These are phyloP conservation scores for Glarea lozoyensis DNA, from an alignment of 495 filamentous ascomycete species.

Conservation along the genomic window DNA sequence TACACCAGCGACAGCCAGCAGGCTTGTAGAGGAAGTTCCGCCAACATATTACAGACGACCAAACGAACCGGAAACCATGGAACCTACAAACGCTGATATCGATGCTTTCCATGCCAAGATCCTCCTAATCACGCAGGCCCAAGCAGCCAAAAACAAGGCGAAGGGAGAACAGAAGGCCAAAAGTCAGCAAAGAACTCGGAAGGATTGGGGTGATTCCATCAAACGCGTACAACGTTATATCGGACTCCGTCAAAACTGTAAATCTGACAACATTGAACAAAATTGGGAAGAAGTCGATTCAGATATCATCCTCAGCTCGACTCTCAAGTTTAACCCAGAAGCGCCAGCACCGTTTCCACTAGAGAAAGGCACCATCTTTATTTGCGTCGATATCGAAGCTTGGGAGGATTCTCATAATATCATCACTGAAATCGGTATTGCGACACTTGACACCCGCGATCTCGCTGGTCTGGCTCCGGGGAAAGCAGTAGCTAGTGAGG, in stretches of 20 bases:
- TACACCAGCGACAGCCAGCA: constrained; percentile 24
- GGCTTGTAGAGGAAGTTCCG: constrained; percentile 29
- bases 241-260: constrained; percentile 43
- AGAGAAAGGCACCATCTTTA: constrained; percentile 50
- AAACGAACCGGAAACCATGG: not conserved
- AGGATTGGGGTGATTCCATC: constrained; percentile 37
- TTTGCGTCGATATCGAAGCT: constrained; percentile 74
- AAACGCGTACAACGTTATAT: constrained; percentile 62
- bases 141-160: constrained; percentile 36
- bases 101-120: constrained; percentile 39
- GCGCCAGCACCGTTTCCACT: constrained; percentile 31
- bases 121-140: constrained; percentile 29
- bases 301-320: constrained; percentile 1
- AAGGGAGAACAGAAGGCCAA: constrained; percentile 37
- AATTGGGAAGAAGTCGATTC: too few species aligned
- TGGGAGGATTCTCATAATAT: constrained; percentile 54
- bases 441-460: constrained; percentile 66
- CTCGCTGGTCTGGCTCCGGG: constrained; percentile 47
- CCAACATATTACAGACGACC: constrained; percentile 3
- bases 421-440: constrained; percentile 82
- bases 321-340: constrained; percentile 7
- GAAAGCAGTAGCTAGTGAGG: too few species aligned
- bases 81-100: constrained; percentile 22
- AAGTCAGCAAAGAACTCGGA: constrained; percentile 36
- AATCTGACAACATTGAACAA: too few species aligned